phyloP scores from a whole-genome alignment of 2,329 filamentous ascomycete genomes.

The Albifimbria verrucaria region DNA sequence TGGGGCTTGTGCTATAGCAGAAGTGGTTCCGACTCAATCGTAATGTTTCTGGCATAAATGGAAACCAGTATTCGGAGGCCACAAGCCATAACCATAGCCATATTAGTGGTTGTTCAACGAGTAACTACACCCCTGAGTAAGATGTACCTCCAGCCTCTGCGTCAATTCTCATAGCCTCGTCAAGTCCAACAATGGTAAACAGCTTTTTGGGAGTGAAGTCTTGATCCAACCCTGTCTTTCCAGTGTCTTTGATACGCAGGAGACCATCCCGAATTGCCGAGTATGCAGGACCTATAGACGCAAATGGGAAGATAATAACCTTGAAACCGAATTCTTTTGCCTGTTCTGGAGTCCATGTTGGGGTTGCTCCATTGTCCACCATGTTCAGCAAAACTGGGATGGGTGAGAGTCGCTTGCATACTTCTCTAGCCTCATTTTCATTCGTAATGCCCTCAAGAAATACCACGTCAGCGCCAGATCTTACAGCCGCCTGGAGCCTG shows the following conservation, averaged over 20 bases:
- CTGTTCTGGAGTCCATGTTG: conserved; percentile 48
- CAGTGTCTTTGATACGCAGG: conserved; percentile 32
- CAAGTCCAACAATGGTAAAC: conserved; percentile 49
- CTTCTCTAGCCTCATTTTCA: conserved; percentile 44
- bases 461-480: conserved; percentile 55
- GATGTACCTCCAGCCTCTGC: conserved; percentile 8
- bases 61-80: background rate
- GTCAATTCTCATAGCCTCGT: conserved; percentile 47
- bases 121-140: conserved; percentile 4
- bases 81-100: too few relatives aligned
- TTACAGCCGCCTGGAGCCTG: conserved; percentile 46
- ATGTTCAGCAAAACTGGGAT: conserved; percentile 55
- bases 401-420: conserved; percentile 44
- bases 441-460: conserved; percentile 57
- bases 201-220: conserved; percentile 42
- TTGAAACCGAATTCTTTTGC: conserved; percentile 54
- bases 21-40: background rate
- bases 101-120: background rate
- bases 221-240: conserved; percentile 31
- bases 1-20: background rate
- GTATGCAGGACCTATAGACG: conserved; percentile 45
- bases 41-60: background rate
- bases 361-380: conserved; percentile 54
- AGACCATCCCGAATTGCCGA: conserved; percentile 36
- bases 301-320: conserved; percentile 56